Evolutionary conservation across 2,329 filamentous ascomycete species (phyloP), one percentile per base, ranked within the genome.

Genomic region (Rhynchosporium secalis): DNA sequence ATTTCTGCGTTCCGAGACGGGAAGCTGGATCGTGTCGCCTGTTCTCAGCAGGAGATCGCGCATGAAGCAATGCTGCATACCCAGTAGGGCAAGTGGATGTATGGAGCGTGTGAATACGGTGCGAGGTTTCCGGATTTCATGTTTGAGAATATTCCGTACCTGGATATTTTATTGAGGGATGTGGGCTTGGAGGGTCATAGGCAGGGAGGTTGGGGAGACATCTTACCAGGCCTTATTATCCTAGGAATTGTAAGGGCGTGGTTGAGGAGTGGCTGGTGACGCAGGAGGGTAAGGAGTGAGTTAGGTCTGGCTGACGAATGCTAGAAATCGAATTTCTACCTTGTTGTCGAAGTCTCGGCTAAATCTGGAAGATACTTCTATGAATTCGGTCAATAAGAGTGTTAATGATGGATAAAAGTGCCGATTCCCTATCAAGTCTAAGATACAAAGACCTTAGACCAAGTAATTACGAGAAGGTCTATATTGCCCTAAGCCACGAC

Each of bases 101-200:
- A 89, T 69, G 85, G 20, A 20, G 20, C 87, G 0, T 51, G 78
- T 3, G 89, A 88, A 0, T 86, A 85, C 70, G 88, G 88, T 1
- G 78, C 77, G 45, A 81, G 79, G 70, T 79, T 82, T 62, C 87
- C 87, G 0, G 89, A 91, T 72, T 87, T 92, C 66, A 86, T 90
- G 20, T 93, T 94, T 70, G 91, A 95, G 12, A 83, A 83, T 0
- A 73, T 94, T 59, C 89, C 89, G 3, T 95, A 92, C 62, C 72
- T 91, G 20, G 90, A 93, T 73, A 70, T 87, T 70, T 73, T 94
- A 71, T 72, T 90, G 63, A 75, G 77, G 4, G 90, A 94, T 72
- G 69, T 93, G 61, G 88, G 84, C 0, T 73, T 92, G 60, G 76
- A 80, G 20, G 76, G 77, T 13, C 78, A 82, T 66, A 76, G 85